Evolutionary conservation across 345 rosid species (phyloP).

Genomic region (Aurinia saxatilis): DNA sequence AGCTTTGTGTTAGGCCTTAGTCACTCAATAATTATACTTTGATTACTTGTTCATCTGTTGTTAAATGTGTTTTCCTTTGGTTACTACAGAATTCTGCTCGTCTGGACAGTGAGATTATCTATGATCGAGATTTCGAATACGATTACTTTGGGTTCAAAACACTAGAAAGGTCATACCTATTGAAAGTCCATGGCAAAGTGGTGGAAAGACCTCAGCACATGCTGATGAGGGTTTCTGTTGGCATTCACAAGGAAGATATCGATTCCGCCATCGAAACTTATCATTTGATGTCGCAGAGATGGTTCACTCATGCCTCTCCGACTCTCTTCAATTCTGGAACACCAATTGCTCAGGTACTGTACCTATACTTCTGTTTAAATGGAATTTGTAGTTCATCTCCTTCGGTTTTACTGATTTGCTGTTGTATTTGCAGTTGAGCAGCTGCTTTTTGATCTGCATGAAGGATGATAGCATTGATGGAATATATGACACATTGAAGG

Average conservation of each 20-base stretch:
- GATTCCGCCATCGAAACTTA: slow-evolving; percentile 71
- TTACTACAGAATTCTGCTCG: slow-evolving; percentile 56
- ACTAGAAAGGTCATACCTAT: slow-evolving; percentile 80
- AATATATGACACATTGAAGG: slow-evolving; percentile 85
- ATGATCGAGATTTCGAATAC: slow-evolving; percentile 87
- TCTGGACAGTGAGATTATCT: slow-evolving; percentile 87
- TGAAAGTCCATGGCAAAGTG: slow-evolving; percentile 75
- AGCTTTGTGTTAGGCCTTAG: not conserved
- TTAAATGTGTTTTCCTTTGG: not conserved
- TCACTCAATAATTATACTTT: not conserved
- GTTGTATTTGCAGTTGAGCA: slow-evolving; percentile 55
- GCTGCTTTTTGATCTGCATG: slow-evolving; percentile 90
- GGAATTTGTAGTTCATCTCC: too few species aligned
- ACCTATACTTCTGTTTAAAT: not conserved
- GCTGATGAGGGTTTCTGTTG: slow-evolving; percentile 96
- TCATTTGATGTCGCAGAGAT: slow-evolving; percentile 90
- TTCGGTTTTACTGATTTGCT: not conserved
- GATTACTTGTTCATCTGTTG: not conserved
- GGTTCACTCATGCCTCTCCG: slow-evolving; percentile 98
- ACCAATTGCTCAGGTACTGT: slow-evolving; percentile 67
- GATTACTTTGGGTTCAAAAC: slow-evolving; percentile 95
- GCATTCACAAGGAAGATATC: slow-evolving; percentile 74
- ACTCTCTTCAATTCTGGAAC: slow-evolving; percentile 90
- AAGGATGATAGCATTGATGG: slow-evolving; percentile 96
- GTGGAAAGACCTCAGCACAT: slow-evolving; percentile 93